Conservation (phyloP, 495 filamentous ascomycete genomes). For the Aspergillus panamensis region DNA sequence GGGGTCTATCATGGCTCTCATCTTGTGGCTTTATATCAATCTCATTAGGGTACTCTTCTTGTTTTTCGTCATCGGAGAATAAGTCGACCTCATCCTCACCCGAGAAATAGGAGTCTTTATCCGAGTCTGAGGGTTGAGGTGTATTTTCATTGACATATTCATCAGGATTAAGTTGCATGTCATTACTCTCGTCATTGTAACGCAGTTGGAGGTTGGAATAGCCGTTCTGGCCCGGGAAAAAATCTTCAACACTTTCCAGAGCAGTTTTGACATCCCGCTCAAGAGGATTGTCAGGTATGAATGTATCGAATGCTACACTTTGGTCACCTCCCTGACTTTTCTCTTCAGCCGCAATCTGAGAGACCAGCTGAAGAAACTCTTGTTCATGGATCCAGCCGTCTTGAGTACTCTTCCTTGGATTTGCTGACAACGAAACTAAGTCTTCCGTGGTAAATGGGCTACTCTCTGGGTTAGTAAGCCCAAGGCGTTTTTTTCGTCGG, state of each 20-base stretch:
- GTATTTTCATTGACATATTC: slow-evolving; percentile 49
- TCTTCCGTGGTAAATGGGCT: slow-evolving; percentile 77
- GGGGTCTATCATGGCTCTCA: slow-evolving; percentile 8
- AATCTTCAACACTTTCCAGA: slow-evolving; percentile 79
- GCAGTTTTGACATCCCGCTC: slow-evolving; percentile 66
- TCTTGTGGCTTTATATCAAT: slow-evolving; percentile 9
- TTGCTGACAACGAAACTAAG: slow-evolving; percentile 80
- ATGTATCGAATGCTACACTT: slow-evolving; percentile 58
- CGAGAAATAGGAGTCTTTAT: slow-evolving; percentile 47
- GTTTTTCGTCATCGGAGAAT: slow-evolving; percentile 22
- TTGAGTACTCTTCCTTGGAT: slow-evolving; percentile 62
- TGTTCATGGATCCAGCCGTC: slow-evolving; percentile 89
- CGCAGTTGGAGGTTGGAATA: slow-evolving; percentile 19
- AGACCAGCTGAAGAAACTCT: slow-evolving; percentile 65
- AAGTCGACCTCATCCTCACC: slow-evolving; percentile 47
- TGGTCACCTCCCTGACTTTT: slow-evolving; percentile 43
- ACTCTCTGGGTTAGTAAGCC: slow-evolving; percentile 55
- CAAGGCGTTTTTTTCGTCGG: slow-evolving; percentile 68
- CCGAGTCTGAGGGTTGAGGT: slow-evolving; percentile 45
- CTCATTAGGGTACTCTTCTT: slow-evolving; percentile 16
- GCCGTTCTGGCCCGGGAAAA: slow-evolving; percentile 66
- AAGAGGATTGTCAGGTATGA: slow-evolving; percentile 50
- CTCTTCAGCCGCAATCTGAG: slow-evolving; percentile 61
- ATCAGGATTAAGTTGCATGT: slow-evolving; percentile 34
- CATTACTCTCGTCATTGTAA: slow-evolving; percentile 3